Base-by-base conservation (phyloP, 371 early-diverging fungal species). In the Parasitella parasitica region DNA sequence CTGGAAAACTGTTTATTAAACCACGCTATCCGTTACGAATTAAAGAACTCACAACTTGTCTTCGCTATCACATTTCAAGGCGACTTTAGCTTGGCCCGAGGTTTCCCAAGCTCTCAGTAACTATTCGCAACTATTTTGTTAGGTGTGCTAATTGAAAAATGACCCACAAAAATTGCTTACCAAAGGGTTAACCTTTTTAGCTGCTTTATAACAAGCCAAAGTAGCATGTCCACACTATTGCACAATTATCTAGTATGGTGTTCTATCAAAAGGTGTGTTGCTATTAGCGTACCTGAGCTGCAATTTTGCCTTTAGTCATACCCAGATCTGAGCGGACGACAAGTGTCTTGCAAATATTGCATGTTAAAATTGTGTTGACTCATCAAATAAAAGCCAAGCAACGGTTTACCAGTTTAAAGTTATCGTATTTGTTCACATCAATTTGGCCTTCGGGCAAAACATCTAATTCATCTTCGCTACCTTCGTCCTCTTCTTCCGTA, bases 251-350 rank as follows among this genome's bases (percentile, higher is more conserved):
- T 43, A 43, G 43, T 43, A 22, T 20, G 18, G 22, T 22, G 9
- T 43, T 43, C 22, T 20, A 11, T 0, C 18, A 38, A 12, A n/a
- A 37, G 2, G 20, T 41, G 41, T 18, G 8, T 9, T 16, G 43
- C 22, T 49, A 49, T 49, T 15, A 49, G 22, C 6, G 48, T 73
- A 80, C 83, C 77, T 96, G 97, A 11, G 98, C 97, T 1, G 97
- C 97, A 16, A 92, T 87, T 67, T 98, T 97, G 34, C 98, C 98
- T 73, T 96, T 97, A 30, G 86, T 86, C 98, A 98, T 98, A 27
- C 88, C 91, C 39, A 98, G 81, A 75, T 98, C 98, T 0, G 87
- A 91, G 18, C 97, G 84, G 7, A 97, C 80, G 9, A 95, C 76
- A 15, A 95, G 82, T 4, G 91, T 92, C 87, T 83, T 43, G 11